These are phyloP conservation scores for Eutrema yunnanense DNA, from an alignment of 345 rosid species.

Conservation along the genomic window DNA sequence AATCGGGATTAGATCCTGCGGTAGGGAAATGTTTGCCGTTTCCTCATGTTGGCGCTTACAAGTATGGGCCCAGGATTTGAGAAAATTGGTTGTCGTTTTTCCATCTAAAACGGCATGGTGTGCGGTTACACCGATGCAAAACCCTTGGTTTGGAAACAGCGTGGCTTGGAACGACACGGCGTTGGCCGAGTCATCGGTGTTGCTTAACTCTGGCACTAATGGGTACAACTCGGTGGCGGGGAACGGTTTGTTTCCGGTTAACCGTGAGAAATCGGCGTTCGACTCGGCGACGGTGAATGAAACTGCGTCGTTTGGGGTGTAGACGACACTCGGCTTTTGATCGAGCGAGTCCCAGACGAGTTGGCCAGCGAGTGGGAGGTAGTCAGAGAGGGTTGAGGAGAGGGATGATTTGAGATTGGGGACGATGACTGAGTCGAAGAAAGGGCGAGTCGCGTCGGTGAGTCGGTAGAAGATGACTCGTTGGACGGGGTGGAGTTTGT, in stretches of 20 bases:
- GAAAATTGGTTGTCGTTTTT: conserved; percentile 17
- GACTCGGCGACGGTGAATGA: conserved; percentile 36
- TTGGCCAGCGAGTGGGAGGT: conserved; percentile 37
- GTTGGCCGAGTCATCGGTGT: conserved; percentile 17
- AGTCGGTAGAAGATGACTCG: conserved; percentile 36
- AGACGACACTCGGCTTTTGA: conserved; percentile 1
- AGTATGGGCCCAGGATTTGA: conserved; percentile 31
- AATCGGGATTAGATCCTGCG: conserved; percentile 16
- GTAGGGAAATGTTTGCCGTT: neutral
- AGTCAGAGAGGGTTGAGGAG: conserved; percentile 31
- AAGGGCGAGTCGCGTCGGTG: conserved; percentile 6
- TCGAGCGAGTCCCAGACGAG: conserved; percentile 24
- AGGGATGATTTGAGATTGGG: conserved; percentile 34
- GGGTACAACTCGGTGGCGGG: conserved; percentile 17
- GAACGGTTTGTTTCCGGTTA: conserved; percentile 14
- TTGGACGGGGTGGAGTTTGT: conserved; percentile 17
- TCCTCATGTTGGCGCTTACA: neutral
- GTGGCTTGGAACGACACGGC: conserved; percentile 31
- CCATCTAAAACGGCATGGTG: conserved; percentile 40
- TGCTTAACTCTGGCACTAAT: conserved; percentile 23
- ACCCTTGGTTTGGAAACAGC: conserved; percentile 32
- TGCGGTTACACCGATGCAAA: conserved; percentile 25
- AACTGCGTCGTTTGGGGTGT: conserved; percentile 27
- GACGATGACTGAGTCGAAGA: conserved; percentile 32
- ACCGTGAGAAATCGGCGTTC: conserved; percentile 13